phyloP scores from a whole-genome alignment of 441 rosid genomes.

The Croton setiger region DNA sequence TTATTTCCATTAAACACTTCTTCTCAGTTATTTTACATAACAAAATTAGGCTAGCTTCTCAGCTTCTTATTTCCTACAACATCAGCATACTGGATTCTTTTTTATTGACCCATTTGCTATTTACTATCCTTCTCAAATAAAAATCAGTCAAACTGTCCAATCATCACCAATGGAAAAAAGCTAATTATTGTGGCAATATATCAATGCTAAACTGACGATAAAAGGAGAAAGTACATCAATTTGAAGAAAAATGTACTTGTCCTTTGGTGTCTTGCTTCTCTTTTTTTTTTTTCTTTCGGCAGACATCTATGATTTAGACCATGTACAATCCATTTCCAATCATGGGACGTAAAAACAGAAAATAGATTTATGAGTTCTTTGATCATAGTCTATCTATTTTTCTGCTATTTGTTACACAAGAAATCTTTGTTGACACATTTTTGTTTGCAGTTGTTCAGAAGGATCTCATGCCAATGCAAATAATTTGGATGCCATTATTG shows the following conservation, averaged over 20 bases:
- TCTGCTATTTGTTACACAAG: neutral
- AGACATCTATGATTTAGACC: neutral
- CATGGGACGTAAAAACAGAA: neutral
- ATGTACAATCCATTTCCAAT: neutral
- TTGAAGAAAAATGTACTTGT: neutral
- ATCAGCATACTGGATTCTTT: too few species aligned
- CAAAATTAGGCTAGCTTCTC: too few species aligned
- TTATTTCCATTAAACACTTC: too few species aligned
- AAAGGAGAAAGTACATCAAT: neutral
- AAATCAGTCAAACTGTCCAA: too few species aligned
- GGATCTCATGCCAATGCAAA: conserved; percentile 35
- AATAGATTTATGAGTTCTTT: neutral
- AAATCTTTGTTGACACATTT: neutral
- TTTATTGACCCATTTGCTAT: too few species aligned
- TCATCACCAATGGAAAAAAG: too few species aligned
- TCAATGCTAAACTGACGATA: neutral
- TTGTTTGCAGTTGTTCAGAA: conserved; percentile 49
- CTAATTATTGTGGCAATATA: too few species aligned
- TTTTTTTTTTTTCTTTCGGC: neutral
- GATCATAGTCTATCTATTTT: neutral
- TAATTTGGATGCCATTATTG: conserved; percentile 45
- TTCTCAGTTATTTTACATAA: too few species aligned
- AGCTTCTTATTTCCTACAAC: too few species aligned
- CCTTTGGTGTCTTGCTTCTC: neutral
- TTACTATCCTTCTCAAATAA: too few species aligned